Evolutionary conservation across 1,139 yeast genomes (phyloP).

Genomic region (Scheffersomyces stambukii): DNA sequence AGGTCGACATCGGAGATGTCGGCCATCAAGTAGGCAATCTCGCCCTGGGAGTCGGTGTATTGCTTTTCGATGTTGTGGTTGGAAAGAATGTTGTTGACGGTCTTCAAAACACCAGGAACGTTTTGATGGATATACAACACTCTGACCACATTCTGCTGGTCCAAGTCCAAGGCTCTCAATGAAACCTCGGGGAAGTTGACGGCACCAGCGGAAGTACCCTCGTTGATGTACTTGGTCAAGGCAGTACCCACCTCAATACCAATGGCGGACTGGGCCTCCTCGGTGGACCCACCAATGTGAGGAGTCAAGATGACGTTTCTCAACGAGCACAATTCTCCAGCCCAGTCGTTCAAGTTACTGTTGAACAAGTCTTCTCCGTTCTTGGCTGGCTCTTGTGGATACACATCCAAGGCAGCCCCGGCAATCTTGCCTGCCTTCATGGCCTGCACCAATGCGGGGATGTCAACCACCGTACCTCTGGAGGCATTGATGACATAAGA

Average conservation of each 20-base stretch:
- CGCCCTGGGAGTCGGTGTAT: slow-evolving; percentile 93
- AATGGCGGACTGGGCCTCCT: slow-evolving; percentile 97
- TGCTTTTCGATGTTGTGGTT: slow-evolving; percentile 97
- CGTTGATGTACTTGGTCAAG: slow-evolving; percentile 86
- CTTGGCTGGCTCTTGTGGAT: slow-evolving; percentile 96
- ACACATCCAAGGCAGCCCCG: slow-evolving; percentile 97
- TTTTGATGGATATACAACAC: slow-evolving; percentile 94
- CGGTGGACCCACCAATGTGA: slow-evolving; percentile 98
- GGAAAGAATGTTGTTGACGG: slow-evolving; percentile 93
- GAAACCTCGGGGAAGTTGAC: slow-evolving; percentile 99
- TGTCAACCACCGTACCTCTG: slow-evolving; percentile 96
- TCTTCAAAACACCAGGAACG: slow-evolving; percentile 98
- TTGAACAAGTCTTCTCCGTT: slow-evolving; percentile 82
- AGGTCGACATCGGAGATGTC: slow-evolving; percentile 86
- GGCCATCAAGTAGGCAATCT: slow-evolving; percentile 96
- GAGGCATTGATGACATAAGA: slow-evolving; percentile 92
- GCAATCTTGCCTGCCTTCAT: slow-evolving; percentile 92
- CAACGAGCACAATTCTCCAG: slow-evolving; percentile 73
- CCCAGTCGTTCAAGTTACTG: slow-evolving; percentile 75
- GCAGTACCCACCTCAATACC: slow-evolving; percentile 93
- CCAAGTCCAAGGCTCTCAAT: slow-evolving; percentile 82
- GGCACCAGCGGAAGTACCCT: slow-evolving; percentile 94
- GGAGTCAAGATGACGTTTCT: slow-evolving; percentile 93
- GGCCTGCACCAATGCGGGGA: slow-evolving; percentile 88
- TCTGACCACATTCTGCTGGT: slow-evolving; percentile 85